Evolutionary conservation across 768 basidiomycete species (phyloP).

Genomic region (Pholiota microspora): DNA sequence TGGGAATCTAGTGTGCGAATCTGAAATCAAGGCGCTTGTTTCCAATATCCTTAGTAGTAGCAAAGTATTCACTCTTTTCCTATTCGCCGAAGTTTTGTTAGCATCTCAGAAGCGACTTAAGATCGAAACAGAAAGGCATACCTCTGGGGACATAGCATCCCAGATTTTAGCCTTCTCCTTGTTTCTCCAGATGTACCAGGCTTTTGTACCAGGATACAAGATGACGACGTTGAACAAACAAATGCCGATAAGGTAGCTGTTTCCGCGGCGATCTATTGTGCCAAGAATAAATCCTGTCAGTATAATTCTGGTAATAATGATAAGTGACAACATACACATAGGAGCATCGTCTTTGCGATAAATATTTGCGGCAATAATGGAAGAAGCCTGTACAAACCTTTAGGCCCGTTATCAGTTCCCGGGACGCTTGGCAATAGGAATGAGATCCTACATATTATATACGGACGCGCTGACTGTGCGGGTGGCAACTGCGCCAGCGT

Average conservation of each 20-base stretch:
- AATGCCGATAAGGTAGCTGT: constrained; percentile 52
- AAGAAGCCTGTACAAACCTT: constrained; percentile 26
- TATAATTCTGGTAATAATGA: not conserved
- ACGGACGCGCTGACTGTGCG: constrained; percentile 58
- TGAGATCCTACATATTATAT: constrained; percentile 47
- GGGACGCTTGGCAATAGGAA: not conserved
- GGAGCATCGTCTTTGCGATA: constrained; percentile 60
- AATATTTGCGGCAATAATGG: constrained; percentile 50
- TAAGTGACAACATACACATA: constrained; percentile 37
- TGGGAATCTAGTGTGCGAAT: constrained; percentile 54
- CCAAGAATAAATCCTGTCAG: not conserved
- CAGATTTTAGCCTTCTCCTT: constrained; percentile 50
- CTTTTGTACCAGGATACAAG: constrained; percentile 52
- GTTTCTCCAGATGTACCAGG: constrained; percentile 61
- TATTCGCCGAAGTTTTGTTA: constrained; percentile 19
- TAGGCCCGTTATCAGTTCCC: not conserved
- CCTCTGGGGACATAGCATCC: constrained; percentile 54
- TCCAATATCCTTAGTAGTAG: constrained; percentile 56
- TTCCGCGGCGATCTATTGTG: constrained; percentile 60
- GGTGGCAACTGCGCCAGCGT: constrained; percentile 57
- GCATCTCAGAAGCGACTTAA: not conserved
- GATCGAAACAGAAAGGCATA: constrained; percentile 15
- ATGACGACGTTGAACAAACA: constrained; percentile 47
- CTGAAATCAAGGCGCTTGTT: constrained; percentile 64
- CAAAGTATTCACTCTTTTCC: constrained; percentile 56